These are phyloP conservation scores for Cicer arietinum DNA, from an alignment of 306 rosid species.

Conservation along the genomic window DNA sequence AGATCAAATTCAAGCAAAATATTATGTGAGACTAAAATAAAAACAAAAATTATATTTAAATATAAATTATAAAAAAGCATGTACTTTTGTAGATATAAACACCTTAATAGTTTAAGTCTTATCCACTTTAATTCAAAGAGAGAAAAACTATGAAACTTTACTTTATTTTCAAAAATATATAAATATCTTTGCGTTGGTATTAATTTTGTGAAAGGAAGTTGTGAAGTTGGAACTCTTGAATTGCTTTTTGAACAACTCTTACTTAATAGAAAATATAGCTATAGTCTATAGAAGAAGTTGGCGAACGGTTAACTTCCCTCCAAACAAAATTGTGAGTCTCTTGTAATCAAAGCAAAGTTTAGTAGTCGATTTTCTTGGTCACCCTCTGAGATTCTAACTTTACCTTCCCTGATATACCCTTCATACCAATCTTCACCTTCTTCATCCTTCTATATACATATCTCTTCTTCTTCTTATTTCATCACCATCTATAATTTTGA, in stretches of 20 bases:
- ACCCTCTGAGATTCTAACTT: conserved; percentile 74
- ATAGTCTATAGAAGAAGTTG: conserved; percentile 64
- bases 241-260: conserved; percentile 71
- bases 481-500: background rate
- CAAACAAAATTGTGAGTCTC: conserved; percentile 64
- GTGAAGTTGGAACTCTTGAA: conserved; percentile 47
- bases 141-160: conserved; percentile 27
- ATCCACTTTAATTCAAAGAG: conserved; percentile 14
- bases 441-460: conserved; percentile 48
- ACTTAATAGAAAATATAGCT: conserved; percentile 59
- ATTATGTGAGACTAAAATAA: too few species aligned
- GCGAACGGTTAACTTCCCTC: conserved; percentile 86
- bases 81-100: too few species aligned
- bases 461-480: conserved; percentile 36
- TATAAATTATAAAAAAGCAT: too few species aligned
- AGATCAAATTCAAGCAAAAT: too few species aligned
- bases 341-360: conserved; percentile 76
- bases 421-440: conserved; percentile 56
- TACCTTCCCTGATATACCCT: conserved; percentile 75
- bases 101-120: too few species aligned
- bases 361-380: conserved; percentile 63
- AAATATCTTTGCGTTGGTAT: conserved; percentile 42
- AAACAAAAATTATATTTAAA: too few species aligned
- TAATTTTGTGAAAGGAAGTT: conserved; percentile 46
- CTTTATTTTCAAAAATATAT: background rate